Evolutionary conservation across 1,139 yeast species (phyloP).

Genomic region (Suhomyces chickasaworum): DNA sequence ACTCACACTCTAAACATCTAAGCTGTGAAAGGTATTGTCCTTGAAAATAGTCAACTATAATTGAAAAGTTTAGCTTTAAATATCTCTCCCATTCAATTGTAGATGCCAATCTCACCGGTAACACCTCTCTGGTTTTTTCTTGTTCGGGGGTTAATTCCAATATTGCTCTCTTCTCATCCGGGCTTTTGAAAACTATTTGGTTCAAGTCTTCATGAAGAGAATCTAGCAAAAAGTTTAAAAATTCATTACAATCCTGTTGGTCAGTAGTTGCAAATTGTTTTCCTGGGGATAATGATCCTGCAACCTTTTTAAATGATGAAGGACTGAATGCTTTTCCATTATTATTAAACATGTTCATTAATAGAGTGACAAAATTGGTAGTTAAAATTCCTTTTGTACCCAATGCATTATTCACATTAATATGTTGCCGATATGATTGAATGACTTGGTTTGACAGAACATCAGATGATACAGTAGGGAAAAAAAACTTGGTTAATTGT

Average conservation of each 20-base stretch:
- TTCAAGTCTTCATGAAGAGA: slow-evolving; percentile 88
- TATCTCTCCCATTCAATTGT: slow-evolving; percentile 95
- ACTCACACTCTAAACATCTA: slow-evolving; percentile 71
- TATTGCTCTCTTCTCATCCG: slow-evolving; percentile 42
- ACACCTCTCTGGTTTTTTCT: slow-evolving; percentile 69
- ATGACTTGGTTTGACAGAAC: slow-evolving; percentile 19
- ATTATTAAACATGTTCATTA: slow-evolving; percentile 59
- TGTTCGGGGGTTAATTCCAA: slow-evolving; percentile 68
- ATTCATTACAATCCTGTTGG: slow-evolving; percentile 95
- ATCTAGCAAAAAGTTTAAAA: slow-evolving; percentile 79
- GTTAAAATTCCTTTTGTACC: slow-evolving; percentile 88
- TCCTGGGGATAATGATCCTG: slow-evolving; percentile 69
- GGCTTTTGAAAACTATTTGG: slow-evolving; percentile 45
- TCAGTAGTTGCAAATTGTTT: slow-evolving; percentile 66
- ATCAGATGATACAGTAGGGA: slow-evolving; percentile 26
- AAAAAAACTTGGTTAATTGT: slow-evolving; percentile 45
- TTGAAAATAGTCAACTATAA: slow-evolving; percentile 82
- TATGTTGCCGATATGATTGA: slow-evolving; percentile 63
- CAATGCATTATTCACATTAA: slow-evolving; percentile 71
- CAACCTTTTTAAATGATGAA: slow-evolving; percentile 56
- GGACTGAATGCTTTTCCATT: slow-evolving; percentile 56
- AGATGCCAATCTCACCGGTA: slow-evolving; percentile 83
- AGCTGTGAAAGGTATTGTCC: slow-evolving; percentile 87
- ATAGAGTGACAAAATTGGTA: slow-evolving; percentile 65
- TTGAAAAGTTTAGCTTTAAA: slow-evolving; percentile 79